Base-by-base conservation (phyloP, 1,284 basidiomycete species). In the Pseudomicrostroma phylloplanum region DNA sequence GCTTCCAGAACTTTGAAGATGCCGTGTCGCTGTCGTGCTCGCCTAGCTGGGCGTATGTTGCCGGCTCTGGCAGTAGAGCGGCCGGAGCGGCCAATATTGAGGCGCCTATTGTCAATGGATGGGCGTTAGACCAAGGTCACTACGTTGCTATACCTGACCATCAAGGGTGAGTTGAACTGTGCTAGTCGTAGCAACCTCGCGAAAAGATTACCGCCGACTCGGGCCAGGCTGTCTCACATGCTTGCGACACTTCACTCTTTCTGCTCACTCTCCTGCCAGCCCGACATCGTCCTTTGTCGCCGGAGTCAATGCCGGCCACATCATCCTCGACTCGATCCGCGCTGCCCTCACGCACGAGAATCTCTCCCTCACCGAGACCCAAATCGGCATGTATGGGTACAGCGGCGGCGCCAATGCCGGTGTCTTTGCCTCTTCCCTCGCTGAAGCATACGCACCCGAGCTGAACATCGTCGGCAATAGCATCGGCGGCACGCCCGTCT, bases 111-210 rank as follows among this genome's bases (percentile, higher is more conserved):
- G 42, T 60, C 53, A 62, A 69, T 56, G 46, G 65, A 46, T 71
- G 67, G 67, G 71, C 73, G 7, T 58, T 74, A 1, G 30, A 65
- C 17, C 60, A 72, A 43, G 75, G 75, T 55, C 74, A 69, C 67
- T 69, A 76, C 53, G 75, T 76, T 9, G 71, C 71, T 19, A 65
- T 68, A 12, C 54, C 74, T 25, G 76, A 78, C 58, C 67, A 72
- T 61, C 67, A 74, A 25, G 48, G 75, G 75, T 40, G 56, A 59
- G 30, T 26, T 56, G 57, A 66, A 64, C 49, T 63, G 62, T 56
- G 25, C 56, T 36, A 9, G 9, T 3, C 30, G 9, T 36, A 9
- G 30, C 61, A 70, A 57, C 36, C 19, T 55, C 30, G 9, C 4
- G 30, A 36, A 3, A 36, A 36, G 30, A 4, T 9, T 9, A 36